A percentile compares a stretch with the other conserved stretches of the same genome.
Conservation (phyloP, 2,329 filamentous ascomycete genomes). For the Colletotrichum eleusines region DNA sequence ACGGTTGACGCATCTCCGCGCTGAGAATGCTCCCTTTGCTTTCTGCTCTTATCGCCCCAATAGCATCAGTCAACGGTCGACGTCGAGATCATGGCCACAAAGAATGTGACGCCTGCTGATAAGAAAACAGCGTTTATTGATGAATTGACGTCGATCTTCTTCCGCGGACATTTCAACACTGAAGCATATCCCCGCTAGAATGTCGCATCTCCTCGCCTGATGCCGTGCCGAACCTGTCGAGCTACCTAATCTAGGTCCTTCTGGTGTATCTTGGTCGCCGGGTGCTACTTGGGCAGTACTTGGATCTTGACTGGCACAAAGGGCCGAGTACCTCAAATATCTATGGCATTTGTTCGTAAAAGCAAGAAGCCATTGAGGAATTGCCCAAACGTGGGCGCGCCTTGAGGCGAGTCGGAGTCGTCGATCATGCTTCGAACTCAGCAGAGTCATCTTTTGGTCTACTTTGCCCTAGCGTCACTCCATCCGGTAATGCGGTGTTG, state of each 20-base stretch:
- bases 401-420: background rate
- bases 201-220: slow-evolving; percentile 49
- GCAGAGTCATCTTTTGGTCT: slow-evolving; percentile 1
- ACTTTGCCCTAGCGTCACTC: slow-evolving; percentile 8
- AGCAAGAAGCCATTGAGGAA: background rate
- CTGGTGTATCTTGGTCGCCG: background rate
- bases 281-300: slow-evolving; percentile 7
- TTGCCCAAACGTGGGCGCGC: background rate
- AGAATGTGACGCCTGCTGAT: slow-evolving; percentile 31
- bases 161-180: slow-evolving; percentile 33
- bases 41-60: slow-evolving; percentile 40
- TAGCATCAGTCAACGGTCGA: slow-evolving; percentile 24
- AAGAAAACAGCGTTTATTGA: slow-evolving; percentile 26
- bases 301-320: background rate
- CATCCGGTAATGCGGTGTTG: slow-evolving; percentile 9
- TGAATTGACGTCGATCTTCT: slow-evolving; percentile 6
- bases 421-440: background rate
- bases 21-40: slow-evolving; percentile 10
- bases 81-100: slow-evolving; percentile 27
- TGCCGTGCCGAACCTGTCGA: slow-evolving; percentile 18
- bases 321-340: background rate
- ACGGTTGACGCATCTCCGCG: slow-evolving; percentile 36
- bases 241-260: background rate
- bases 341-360: background rate
- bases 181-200: slow-evolving; percentile 21